Conservation (phyloP, 2,329 filamentous ascomycete species). For the Neopestalotiopsis clavispora region DNA sequence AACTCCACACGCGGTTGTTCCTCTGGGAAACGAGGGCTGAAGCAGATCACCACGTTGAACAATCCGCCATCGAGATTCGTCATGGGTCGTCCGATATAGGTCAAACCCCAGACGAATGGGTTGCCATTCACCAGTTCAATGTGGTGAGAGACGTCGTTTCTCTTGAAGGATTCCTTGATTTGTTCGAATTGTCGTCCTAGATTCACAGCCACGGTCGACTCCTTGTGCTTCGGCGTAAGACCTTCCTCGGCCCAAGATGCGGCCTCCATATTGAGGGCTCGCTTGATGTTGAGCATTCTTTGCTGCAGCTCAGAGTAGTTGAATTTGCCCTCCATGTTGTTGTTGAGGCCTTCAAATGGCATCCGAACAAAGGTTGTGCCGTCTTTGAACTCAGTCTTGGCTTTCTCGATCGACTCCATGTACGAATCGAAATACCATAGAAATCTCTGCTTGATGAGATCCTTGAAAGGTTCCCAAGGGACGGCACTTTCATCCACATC, state of each 20-base stretch:
- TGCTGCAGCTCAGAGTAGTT: slow-evolving; percentile 76
- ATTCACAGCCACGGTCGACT: slow-evolving; percentile 79
- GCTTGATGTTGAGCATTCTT: slow-evolving; percentile 72
- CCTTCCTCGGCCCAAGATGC: slow-evolving; percentile 75
- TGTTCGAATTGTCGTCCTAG: slow-evolving; percentile 86
- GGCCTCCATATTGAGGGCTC: slow-evolving; percentile 74
- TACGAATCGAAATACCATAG: slow-evolving; percentile 97
- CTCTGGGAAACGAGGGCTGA: slow-evolving; percentile 85
- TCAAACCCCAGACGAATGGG: slow-evolving; percentile 87
- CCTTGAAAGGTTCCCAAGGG: slow-evolving; percentile 84
- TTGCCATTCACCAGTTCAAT: slow-evolving; percentile 79
- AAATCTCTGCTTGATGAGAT: slow-evolving; percentile 89
- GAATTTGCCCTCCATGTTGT: slow-evolving; percentile 86
- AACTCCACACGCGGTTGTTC: slow-evolving; percentile 86
- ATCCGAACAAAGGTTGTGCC: slow-evolving; percentile 74
- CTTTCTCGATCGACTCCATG: slow-evolving; percentile 70
- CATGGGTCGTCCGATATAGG: slow-evolving; percentile 90
- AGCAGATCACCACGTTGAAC: slow-evolving; percentile 78
- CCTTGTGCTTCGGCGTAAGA: slow-evolving; percentile 62
- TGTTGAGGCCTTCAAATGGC: slow-evolving; percentile 81
- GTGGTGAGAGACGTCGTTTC: slow-evolving; percentile 73
- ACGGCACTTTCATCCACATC: slow-evolving; percentile 54
- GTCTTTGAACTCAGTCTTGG: slow-evolving; percentile 66
- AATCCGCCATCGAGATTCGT: slow-evolving; percentile 92
- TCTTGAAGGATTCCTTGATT: slow-evolving; percentile 75